Evolutionary conservation across 2,329 filamentous ascomycete species (phyloP), one percentile per base, ranked within the genome.

Genomic region (Fusarium avenaceum): DNA sequence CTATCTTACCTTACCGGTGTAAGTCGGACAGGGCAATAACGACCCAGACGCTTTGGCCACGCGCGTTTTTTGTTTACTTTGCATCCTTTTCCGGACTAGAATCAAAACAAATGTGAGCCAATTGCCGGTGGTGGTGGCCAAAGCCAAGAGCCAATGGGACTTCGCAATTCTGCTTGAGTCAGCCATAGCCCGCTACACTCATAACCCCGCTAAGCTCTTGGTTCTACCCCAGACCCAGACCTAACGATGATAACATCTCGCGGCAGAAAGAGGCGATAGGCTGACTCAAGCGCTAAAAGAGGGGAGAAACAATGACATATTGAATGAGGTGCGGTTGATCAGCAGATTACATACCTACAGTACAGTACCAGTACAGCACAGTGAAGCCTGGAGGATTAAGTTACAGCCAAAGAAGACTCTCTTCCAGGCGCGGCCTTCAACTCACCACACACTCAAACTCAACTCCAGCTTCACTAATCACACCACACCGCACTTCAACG

Each of bases 51-150:
- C 48, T 63, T 43, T 69, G 67, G 69, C 73, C 59, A 70, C 65
- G 72, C 75, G 75, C 73, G 76, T 76, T 74, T 66, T 53, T 79
- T 82, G 80, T 82, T 83, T 83, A 83, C 81, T 81, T 77, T 63
- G 28, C 72, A 65, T 70, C 76, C 73, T 59, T 35, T 76, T 79
- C 66, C 24, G 73, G 79, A 63, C 70, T 81, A 80, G 79, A 66
- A 67, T 24, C 58, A 61, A 70, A 71, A 64, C 63, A 70, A 70
- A 57, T 50, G 47, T 17, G 14, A 57, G 35, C 69, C 67, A 71
- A 65, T 73, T 58, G 50, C 51, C 32, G 44, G n/a, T 19, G 28
- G 26, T 47, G 22, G 17, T n/a, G 26, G 8, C 24, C 9, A 10
- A 9, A 11, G 19, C 10, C 14, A 4, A 13, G 6, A 15, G 11